These are phyloP conservation scores for Cyberlindnera japonica DNA, from an alignment of 805 yeast genomes.

Conservation along the genomic window DNA sequence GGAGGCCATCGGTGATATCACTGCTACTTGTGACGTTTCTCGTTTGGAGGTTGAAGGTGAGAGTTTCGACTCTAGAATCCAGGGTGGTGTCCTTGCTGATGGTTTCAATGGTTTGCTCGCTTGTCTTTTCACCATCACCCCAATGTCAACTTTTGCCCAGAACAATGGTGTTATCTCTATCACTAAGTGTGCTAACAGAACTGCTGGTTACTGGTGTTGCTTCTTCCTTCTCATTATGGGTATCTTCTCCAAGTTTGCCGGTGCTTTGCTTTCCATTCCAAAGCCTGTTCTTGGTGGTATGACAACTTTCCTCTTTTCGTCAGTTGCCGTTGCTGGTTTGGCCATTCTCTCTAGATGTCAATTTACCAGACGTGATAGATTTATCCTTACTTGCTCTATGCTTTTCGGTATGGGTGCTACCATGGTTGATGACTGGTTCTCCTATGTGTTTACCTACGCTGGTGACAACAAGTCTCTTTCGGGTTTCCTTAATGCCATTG, in stretches of 20 bases:
- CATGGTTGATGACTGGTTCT: conserved; percentile 64
- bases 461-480: conserved; percentile 51
- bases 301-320: conserved; percentile 74
- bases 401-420: conserved; percentile 66
- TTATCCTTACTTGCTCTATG: conserved; percentile 60
- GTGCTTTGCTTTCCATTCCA: conserved; percentile 84
- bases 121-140: conserved; percentile 80
- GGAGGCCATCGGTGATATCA: conserved; percentile 94
- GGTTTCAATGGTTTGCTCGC: conserved; percentile 78
- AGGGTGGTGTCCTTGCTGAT: conserved; percentile 90
- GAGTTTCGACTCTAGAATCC: conserved; percentile 76
- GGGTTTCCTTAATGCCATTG: conserved; percentile 66
- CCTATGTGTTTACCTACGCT: conserved; percentile 56
- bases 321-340: conserved; percentile 74
- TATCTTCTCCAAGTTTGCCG: conserved; percentile 79
- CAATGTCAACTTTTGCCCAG: conserved; percentile 90
- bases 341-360: conserved; percentile 51
- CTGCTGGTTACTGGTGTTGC: conserved; percentile 76
- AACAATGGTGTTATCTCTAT: conserved; percentile 92
- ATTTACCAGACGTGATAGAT: conserved; percentile 70
- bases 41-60: conserved; percentile 81
- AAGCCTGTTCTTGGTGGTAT: conserved; percentile 82
- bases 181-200: conserved; percentile 86
- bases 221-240: conserved; percentile 85
- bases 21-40: conserved; percentile 92